Evolutionary conservation across 2,329 filamentous ascomycete genomes (phyloP).

Genomic region (Phialophora macrospora): DNA sequence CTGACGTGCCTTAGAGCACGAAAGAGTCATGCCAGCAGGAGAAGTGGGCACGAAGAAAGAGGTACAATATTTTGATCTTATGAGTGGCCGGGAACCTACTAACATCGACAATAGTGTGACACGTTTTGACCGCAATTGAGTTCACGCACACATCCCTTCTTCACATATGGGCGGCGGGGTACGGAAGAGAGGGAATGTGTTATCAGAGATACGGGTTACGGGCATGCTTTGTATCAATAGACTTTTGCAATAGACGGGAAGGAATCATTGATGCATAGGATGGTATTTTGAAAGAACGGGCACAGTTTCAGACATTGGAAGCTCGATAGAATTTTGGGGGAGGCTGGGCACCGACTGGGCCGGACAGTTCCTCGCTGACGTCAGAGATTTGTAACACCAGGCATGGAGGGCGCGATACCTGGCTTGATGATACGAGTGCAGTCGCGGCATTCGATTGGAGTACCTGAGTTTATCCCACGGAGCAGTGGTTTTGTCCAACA

Average conservation of each 20-base stretch:
- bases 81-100: background rate
- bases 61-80: background rate
- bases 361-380: constrained; percentile 1
- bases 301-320: background rate
- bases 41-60: background rate
- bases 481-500: background rate
- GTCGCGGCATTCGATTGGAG: background rate
- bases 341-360: no score
- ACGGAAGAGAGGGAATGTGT: background rate
- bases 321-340: constrained; percentile 1
- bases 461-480: background rate
- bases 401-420: background rate
- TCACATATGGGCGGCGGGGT: background rate
- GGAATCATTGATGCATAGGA: background rate
- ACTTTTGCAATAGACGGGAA: background rate
- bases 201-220: background rate
- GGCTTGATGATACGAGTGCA: background rate
- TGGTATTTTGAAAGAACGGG: background rate
- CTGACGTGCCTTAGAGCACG: background rate
- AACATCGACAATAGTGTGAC: background rate
- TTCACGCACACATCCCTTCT: constrained; percentile 3
- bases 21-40: background rate
- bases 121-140: background rate
- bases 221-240: background rate
- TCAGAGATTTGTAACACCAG: constrained; percentile 6